Percentiles rank a stretch among this genome's conserved stretches.
phyloP scores from a whole-genome alignment of 2,329 filamentous ascomycete species.

The Sporothrix brunneoviolacea region DNA sequence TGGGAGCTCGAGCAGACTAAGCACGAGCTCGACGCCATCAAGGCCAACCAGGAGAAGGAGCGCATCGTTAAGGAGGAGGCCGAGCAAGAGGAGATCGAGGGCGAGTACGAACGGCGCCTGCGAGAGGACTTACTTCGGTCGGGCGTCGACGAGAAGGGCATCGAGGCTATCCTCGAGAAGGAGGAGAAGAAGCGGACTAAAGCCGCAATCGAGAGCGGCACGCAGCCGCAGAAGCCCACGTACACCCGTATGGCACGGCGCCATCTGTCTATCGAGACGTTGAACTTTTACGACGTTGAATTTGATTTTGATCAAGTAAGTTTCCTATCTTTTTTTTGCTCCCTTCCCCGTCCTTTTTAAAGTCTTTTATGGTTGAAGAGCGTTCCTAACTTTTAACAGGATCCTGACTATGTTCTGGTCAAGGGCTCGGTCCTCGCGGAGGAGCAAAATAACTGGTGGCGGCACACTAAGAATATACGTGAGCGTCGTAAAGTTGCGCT shows the following conservation, averaged over 20 bases:
- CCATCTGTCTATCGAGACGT: slow-evolving; percentile 56
- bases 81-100: slow-evolving; percentile 43
- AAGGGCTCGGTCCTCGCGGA: slow-evolving; percentile 63
- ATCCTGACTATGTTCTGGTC: slow-evolving; percentile 65
- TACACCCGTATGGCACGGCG: slow-evolving; percentile 58
- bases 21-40: slow-evolving; percentile 29
- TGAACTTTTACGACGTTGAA: slow-evolving; percentile 49
- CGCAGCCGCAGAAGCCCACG: slow-evolving; percentile 31
- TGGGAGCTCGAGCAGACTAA: slow-evolving; percentile 26
- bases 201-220: slow-evolving; percentile 14
- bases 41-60: slow-evolving; percentile 36
- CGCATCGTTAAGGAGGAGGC: slow-evolving; percentile 38
- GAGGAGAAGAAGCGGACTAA: slow-evolving; percentile 9
- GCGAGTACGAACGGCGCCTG: slow-evolving; percentile 48
- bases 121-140: slow-evolving; percentile 53
- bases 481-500: slow-evolving; percentile 45
- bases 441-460: slow-evolving; percentile 66
- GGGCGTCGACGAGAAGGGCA: slow-evolving; percentile 52
- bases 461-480: slow-evolving; percentile 61
- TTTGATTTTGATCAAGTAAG: slow-evolving; percentile 52
- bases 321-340: background rate
- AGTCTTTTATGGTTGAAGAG: no score
- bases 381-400: slow-evolving; percentile 44
- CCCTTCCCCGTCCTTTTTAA: background rate
- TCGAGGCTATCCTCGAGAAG: slow-evolving; percentile 46